Evolutionary conservation across 2,329 filamentous ascomycete genomes (phyloP).

Genomic region (Alternaria gaisen): DNA sequence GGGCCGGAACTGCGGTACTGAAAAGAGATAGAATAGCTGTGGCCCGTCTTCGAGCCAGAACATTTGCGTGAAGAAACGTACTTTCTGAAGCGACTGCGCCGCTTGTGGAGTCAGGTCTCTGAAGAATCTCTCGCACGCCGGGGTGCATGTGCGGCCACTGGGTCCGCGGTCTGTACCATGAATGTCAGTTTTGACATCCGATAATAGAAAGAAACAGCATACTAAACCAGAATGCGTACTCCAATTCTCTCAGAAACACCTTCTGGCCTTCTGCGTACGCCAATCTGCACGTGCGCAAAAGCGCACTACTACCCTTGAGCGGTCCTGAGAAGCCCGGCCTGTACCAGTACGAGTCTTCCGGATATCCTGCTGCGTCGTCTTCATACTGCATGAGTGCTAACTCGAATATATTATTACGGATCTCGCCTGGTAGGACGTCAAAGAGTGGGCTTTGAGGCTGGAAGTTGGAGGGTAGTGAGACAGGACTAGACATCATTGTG

Average conservation of each 20-base stretch:
- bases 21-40: slow-evolving; percentile 1
- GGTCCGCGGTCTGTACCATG: slow-evolving; percentile 14
- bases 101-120: slow-evolving; percentile 3
- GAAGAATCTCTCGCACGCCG: slow-evolving; percentile 11
- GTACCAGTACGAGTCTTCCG: slow-evolving; percentile 20
- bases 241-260: slow-evolving; percentile 15
- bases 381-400: slow-evolving; percentile 17
- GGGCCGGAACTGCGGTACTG: slow-evolving; percentile 10
- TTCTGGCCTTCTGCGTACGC: slow-evolving; percentile 17
- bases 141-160: slow-evolving; percentile 5
- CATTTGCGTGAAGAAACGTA: slow-evolving; percentile 21
- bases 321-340: slow-evolving; percentile 15
- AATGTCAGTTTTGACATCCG: neutral
- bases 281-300: slow-evolving; percentile 17
- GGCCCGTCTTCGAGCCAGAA: slow-evolving; percentile 16
- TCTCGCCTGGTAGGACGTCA: slow-evolving; percentile 13
- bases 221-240: slow-evolving; percentile 21
- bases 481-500: slow-evolving; percentile 6
- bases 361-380: slow-evolving; percentile 13
- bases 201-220: neutral
- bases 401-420: slow-evolving; percentile 17
- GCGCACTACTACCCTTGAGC: slow-evolving; percentile 14
- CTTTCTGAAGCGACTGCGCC: slow-evolving; percentile 12
- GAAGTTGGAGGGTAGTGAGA: slow-evolving; percentile 5
- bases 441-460: slow-evolving; percentile 18